Evolutionary conservation across 1,139 yeast genomes (phyloP).

Genomic region (Pichia sp.): DNA sequence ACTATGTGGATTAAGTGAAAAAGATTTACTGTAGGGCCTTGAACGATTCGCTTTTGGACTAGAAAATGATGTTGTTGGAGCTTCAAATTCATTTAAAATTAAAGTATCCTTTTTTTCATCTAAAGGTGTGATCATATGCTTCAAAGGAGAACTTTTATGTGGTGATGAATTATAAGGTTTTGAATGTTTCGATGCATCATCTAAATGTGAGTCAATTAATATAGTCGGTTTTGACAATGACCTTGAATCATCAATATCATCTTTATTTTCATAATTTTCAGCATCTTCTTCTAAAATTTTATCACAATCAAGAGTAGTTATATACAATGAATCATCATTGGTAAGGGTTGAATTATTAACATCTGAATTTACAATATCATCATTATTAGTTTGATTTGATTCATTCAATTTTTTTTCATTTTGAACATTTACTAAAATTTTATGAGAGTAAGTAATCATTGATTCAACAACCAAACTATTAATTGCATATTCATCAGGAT

Average conservation of each 20-base stretch:
- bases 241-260: neutral
- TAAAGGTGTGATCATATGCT: slow-evolving; percentile 5
- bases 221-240: neutral
- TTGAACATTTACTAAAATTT: slow-evolving; percentile 56
- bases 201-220: neutral
- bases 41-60: slow-evolving; percentile 13
- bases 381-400: neutral
- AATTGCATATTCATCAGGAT: slow-evolving; percentile 84
- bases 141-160: slow-evolving; percentile 10
- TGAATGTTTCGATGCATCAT: neutral
- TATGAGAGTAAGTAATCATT: slow-evolving; percentile 78
- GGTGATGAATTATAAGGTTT: neutral
- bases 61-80: slow-evolving; percentile 6
- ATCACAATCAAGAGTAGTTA: neutral
- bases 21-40: slow-evolving; percentile 55
- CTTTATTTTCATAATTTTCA: neutral
- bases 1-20: slow-evolving; percentile 42
- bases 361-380: neutral
- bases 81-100: neutral
- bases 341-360: neutral
- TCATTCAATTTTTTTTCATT: neutral
- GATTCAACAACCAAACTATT: slow-evolving; percentile 87
- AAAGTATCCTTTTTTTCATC: neutral
- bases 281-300: neutral
- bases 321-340: neutral